Percentiles rank a stretch among this genome's conserved stretches.
Evolutionary conservation across 2,329 filamentous ascomycete genomes (phyloP).

Genomic region (Chlorencoelia australis): DNA sequence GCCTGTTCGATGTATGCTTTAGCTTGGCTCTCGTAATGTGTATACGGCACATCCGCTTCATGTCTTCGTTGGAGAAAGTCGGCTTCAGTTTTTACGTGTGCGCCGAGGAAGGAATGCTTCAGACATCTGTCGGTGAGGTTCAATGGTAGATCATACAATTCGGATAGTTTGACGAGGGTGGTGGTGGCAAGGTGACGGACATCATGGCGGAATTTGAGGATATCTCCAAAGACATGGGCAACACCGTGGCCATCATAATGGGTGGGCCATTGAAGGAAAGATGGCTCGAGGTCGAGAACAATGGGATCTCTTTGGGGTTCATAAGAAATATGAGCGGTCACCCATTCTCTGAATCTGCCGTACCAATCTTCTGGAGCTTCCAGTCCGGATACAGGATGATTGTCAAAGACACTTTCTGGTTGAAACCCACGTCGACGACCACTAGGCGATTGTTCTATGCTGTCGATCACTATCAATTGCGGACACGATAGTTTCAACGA

Average conservation of each 20-base stretch:
- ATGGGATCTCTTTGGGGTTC: constrained; percentile 13
- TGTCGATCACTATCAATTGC: constrained; percentile 14
- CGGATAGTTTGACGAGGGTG: constrained; percentile 8
- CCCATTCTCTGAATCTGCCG: constrained; percentile 17
- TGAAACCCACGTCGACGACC: constrained; percentile 14
- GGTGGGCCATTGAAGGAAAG: constrained; percentile 18
- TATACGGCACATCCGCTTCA: constrained; percentile 17
- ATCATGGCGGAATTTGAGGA: constrained; percentile 19
- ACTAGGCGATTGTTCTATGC: constrained; percentile 14
- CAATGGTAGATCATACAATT: constrained; percentile 5
- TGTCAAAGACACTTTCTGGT: constrained; percentile 16
- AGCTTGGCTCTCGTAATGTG: constrained; percentile 29
- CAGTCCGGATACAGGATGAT: constrained; percentile 16
- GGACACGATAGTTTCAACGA: constrained; percentile 22
- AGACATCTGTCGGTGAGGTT: constrained; percentile 6
- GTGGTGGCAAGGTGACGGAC: constrained; percentile 17
- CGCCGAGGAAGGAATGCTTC: constrained; percentile 10
- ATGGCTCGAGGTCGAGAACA: constrained; percentile 18
- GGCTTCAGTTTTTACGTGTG: constrained; percentile 29
- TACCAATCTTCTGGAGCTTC: constrained; percentile 18
- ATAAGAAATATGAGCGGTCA: constrained; percentile 14
- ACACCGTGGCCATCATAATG: constrained; percentile 17
- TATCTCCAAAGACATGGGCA: constrained; percentile 15
- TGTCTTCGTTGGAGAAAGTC: constrained; percentile 26
- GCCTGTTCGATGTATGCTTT: constrained; percentile 30